Percentiles rank a stretch among this genome's conserved stretches.
Evolutionary conservation across 371 early-diverging fungal genomes (phyloP).

Genomic region (Basidiobolus meristosporus): DNA sequence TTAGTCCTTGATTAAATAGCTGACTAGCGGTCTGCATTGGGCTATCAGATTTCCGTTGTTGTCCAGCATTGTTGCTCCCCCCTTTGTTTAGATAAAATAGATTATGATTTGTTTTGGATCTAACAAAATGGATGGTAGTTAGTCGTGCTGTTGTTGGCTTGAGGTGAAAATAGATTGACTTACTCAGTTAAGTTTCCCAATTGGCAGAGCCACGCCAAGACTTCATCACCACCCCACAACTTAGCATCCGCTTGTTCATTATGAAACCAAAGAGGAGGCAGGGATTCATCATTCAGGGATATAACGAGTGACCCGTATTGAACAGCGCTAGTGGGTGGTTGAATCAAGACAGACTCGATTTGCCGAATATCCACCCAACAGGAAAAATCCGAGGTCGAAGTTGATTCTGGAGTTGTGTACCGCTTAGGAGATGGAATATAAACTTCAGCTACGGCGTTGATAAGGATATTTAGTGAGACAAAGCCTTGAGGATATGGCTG

Average conservation of each 20-base stretch:
- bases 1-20: background rate
- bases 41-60: slow-evolving; percentile 2
- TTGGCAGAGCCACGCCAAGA: no score
- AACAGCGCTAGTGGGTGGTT: slow-evolving; percentile 22
- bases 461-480: no score
- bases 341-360: no score
- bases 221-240: no score
- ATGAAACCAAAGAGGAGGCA: slow-evolving; percentile 29
- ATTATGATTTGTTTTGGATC: slow-evolving; percentile 18
- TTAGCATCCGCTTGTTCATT: no score
- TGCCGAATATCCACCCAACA: no score
- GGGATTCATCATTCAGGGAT: slow-evolving; percentile 18
- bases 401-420: no score
- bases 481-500: no score
- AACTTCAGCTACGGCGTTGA: no score
- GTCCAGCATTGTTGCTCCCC: slow-evolving; percentile 9
- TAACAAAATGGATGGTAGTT: slow-evolving; percentile 13
- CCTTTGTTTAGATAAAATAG: no score
- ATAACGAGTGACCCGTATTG: slow-evolving; percentile 25
- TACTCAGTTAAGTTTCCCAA: slow-evolving; percentile 10
- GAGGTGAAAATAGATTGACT: background rate
- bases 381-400: no score
- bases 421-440: no score
- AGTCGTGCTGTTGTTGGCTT: slow-evolving; percentile 6
- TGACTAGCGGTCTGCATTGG: slow-evolving; percentile 1